Base-by-base conservation (phyloP, 352 stramenopile genomes). In the Phytophthora macrochlamydospora region DNA sequence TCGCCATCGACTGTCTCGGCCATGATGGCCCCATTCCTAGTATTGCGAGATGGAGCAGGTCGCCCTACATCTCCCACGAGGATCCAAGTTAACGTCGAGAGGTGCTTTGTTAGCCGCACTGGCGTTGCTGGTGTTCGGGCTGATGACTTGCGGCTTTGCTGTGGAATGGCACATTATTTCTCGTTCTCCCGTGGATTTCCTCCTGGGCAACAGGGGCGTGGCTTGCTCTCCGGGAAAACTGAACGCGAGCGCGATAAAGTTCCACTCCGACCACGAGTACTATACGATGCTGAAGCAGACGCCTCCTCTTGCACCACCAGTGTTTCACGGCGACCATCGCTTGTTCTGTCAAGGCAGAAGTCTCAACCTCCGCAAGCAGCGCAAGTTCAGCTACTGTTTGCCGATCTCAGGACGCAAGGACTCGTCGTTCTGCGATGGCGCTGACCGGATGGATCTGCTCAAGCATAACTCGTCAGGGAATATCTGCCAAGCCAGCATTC, bases 381-480 rank as follows among this genome's bases (percentile, higher is more conserved):
- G 35, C 30, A 60, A 42, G 2, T 62, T 56, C 28, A 13, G n/a
- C 42, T 76, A 79, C 18, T 89, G 77, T 35, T 68, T 89, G 6
- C 77, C 77, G 18, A 81, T 89, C 56, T 75, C 68, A 7, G 79
- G 63, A 4, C 54, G 58, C 46, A 72, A 77, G 51, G 75, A 85
- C 43, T 31, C 71, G 6, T 38, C 52, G 14, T 70, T 64, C 62
- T 88, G 79, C 64, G 50, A n/a, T 30, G 59, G 33, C 0, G 65
- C 76, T n/a, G 76, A 88, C 59, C 79, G 79, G 18, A 62, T 83
- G 52, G 74, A 84, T n/a, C 32, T 88, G 1, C 54, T 88, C 1
- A 66, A 51, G 9, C 38, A 55, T 3, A 58, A 64, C 31, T 50
- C 38, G 4, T 57, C 59, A 3, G 50, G 62, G 4, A 78, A 61